Evolutionary conservation across 805 yeast genomes (phyloP).

Genomic region (Ogataea parapolymorpha): DNA sequence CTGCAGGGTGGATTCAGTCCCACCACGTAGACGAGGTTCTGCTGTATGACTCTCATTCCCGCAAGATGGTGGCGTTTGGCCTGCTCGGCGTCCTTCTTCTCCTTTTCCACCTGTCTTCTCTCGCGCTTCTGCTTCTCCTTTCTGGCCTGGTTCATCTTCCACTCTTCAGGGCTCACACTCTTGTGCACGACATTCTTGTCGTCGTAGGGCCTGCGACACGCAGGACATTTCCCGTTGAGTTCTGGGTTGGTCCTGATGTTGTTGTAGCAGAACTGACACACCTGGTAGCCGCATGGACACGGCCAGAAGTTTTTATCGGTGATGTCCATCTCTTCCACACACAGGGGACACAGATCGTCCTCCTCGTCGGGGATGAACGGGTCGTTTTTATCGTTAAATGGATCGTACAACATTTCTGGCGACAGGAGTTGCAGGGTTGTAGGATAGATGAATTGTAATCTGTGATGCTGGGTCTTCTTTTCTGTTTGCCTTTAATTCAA

Average conservation of each 20-base stretch:
- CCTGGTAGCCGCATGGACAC: slow-evolving; percentile 99
- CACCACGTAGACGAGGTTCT: slow-evolving; percentile 92
- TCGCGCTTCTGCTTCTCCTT: slow-evolving; percentile 80
- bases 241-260: slow-evolving; percentile 95
- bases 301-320: slow-evolving; percentile 96
- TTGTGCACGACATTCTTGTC: slow-evolving; percentile 91
- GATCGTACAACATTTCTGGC: slow-evolving; percentile 18
- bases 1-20: slow-evolving; percentile 88
- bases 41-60: slow-evolving; percentile 97
- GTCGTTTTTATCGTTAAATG: slow-evolving; percentile 36
- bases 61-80: slow-evolving; percentile 85
- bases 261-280: slow-evolving; percentile 97
- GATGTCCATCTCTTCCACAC: slow-evolving; percentile 97
- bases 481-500: slow-evolving; percentile 5
- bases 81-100: slow-evolving; percentile 84
- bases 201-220: slow-evolving; percentile 90
- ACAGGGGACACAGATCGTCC: slow-evolving; percentile 84
- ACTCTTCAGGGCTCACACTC: slow-evolving; percentile 79
- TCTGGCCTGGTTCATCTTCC: slow-evolving; percentile 75
- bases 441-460: background rate
- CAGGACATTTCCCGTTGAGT: slow-evolving; percentile 94
- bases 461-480: background rate
- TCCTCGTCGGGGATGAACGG: slow-evolving; percentile 74
- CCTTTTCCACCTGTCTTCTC: slow-evolving; percentile 83
- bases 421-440: background rate